Percentiles rank a stretch among this genome's conserved stretches.
These are phyloP conservation scores for Ogataea allantospora DNA, from an alignment of 805 yeast genomes.

Conservation along the genomic window DNA sequence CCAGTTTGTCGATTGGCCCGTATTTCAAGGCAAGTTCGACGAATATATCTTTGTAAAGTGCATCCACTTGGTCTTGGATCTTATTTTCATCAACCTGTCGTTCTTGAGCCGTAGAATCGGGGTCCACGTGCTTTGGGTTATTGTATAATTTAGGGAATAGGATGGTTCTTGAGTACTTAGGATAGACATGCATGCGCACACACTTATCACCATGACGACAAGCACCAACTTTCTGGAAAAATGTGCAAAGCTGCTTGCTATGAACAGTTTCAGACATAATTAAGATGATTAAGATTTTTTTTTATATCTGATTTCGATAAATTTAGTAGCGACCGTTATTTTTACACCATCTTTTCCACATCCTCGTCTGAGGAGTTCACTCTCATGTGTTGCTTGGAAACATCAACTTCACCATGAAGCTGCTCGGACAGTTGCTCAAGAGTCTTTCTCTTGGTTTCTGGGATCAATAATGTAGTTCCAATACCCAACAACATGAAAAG, in stretches of 20 bases:
- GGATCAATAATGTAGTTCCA: conserved; percentile 62
- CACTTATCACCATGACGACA: conserved; percentile 93
- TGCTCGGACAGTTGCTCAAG: conserved; percentile 80
- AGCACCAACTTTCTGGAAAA: conserved; percentile 83
- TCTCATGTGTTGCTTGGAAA: conserved; percentile 25
- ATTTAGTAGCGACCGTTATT: neutral
- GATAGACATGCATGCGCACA: conserved; percentile 67
- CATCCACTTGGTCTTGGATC: conserved; percentile 51
- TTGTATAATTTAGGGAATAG: conserved; percentile 63
- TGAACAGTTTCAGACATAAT: conserved; percentile 4
- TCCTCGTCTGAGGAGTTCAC: conserved; percentile 26
- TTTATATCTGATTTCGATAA: neutral
- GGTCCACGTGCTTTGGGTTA: conserved; percentile 47
- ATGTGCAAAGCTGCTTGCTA: conserved; percentile 32
- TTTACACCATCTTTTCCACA: conserved; percentile 25
- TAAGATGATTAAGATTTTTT: neutral
- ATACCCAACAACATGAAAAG: conserved; percentile 85
- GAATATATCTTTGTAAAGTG: conserved; percentile 70
- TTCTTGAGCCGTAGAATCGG: conserved; percentile 1
- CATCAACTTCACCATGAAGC: conserved; percentile 75
- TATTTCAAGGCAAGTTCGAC: conserved; percentile 48
- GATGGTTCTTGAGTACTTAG: conserved; percentile 62
- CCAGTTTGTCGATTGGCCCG: conserved; percentile 57
- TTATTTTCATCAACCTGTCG: conserved; percentile 26
- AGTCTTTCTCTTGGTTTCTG: conserved; percentile 91